Percentiles rank a stretch among this genome's conserved stretches.
phyloP scores from a whole-genome alignment of 192 early-diverging fungal species.

The Podila horticola region DNA sequence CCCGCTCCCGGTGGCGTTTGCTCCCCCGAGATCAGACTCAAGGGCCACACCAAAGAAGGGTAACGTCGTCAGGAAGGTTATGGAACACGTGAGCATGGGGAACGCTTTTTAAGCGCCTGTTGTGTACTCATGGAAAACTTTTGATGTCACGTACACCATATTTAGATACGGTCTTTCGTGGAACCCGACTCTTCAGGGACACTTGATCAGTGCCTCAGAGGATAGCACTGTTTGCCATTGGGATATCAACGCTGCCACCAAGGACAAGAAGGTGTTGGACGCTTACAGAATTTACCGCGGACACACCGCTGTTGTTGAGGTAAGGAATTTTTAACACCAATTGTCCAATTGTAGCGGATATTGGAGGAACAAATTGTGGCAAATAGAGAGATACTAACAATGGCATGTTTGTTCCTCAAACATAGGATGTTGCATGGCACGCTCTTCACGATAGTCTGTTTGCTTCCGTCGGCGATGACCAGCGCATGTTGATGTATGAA shows the following conservation, averaged over 20 bases:
- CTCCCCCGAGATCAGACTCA: constrained; percentile 86
- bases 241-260: constrained; percentile 85
- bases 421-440: constrained; percentile 94
- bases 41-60: constrained; percentile 94
- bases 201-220: constrained; percentile 90
- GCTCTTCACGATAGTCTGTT: constrained; percentile 85
- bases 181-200: constrained; percentile 83
- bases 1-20: constrained; percentile 83
- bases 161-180: constrained; percentile 91
- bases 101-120: not conserved
- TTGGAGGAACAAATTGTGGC: too few species aligned
- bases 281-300: constrained; percentile 83
- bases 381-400: too few species aligned
- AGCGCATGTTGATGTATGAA: constrained; percentile 86
- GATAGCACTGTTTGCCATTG: constrained; percentile 93
- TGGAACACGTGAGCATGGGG: not conserved
- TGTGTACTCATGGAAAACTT: not conserved
- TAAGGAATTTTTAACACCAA: constrained; percentile 37
- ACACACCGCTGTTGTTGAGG: constrained; percentile 92
- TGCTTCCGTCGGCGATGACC: constrained; percentile 97
- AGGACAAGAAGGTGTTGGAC: constrained; percentile 80
- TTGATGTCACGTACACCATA: not conserved
- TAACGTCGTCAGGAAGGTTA: constrained; percentile 52
- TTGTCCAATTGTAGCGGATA: too few species aligned
- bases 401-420: constrained; percentile 20